A percentile compares a stretch with the other conserved stretches of the same genome.
Evolutionary conservation across 148 eudicot species (phyloP).

Genomic region (Nepenthes mirabilis): DNA sequence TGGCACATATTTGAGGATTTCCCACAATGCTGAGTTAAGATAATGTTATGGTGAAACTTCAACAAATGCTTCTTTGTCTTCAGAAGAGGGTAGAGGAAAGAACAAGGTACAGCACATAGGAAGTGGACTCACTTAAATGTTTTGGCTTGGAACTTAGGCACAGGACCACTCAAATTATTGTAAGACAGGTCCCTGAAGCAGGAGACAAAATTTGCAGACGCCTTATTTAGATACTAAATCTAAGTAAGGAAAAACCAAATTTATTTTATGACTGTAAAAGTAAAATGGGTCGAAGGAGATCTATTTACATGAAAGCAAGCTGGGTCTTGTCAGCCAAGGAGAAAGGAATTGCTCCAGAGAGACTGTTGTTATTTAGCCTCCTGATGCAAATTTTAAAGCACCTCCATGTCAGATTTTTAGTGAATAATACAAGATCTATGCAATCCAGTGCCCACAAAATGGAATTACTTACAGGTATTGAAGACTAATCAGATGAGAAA

Average conservation of each 20-base stretch:
- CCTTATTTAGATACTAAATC: neutral
- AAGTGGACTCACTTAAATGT: constrained; percentile 57
- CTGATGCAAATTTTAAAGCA: constrained; percentile 19
- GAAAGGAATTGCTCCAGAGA: constrained; percentile 62
- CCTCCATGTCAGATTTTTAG: neutral
- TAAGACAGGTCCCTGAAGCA: constrained; percentile 67
- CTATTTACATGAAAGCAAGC: constrained; percentile 74
- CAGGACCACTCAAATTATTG: constrained; percentile 89
- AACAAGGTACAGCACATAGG: neutral
- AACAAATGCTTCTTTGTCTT: neutral
- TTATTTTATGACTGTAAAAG: neutral
- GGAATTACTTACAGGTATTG: constrained; percentile 68
- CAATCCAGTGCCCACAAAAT: neutral
- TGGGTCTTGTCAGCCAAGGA: constrained; percentile 69
- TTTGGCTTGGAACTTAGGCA: constrained; percentile 67
- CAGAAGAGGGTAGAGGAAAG: neutral
- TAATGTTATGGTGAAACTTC: neutral
- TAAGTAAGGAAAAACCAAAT: neutral
- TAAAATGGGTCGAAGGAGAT: neutral
- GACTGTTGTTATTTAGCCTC: constrained; percentile 87
- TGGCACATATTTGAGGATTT: constrained; percentile 73
- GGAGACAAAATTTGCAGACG: neutral
- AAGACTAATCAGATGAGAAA: constrained; percentile 47
- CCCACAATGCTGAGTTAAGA: constrained; percentile 53
- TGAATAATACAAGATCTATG: neutral